phyloP scores from a whole-genome alignment of 495 filamentous ascomycete species.

The Penicillium tannophilum region DNA sequence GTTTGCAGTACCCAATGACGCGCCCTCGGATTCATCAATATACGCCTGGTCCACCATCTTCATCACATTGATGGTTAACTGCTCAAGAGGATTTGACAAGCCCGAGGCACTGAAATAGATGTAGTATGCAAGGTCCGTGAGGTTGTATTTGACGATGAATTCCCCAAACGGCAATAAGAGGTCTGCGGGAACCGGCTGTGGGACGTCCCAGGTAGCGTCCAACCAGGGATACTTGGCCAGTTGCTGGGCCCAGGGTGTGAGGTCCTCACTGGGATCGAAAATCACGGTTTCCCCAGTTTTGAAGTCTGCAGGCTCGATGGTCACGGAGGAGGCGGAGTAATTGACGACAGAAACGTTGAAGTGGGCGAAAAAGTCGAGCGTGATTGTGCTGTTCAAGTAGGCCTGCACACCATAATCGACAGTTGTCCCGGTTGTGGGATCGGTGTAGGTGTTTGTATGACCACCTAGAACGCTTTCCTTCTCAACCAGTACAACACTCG shows the following conservation, averaged over 20 bases:
- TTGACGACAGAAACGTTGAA: too few relatives aligned
- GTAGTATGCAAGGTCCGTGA: conserved; percentile 4
- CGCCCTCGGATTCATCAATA: conserved; percentile 5
- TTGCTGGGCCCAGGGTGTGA: conserved; percentile 3
- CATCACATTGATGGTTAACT: conserved; percentile 15
- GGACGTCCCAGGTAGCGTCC: conserved; percentile 9
- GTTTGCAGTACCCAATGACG: conserved; percentile 14
- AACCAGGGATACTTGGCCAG: conserved; percentile 10
- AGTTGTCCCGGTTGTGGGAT: conserved; percentile 40
- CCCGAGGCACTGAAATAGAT: conserved; percentile 10
- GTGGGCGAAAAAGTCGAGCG: conserved; percentile 34
- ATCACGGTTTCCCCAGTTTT: conserved; percentile 8
- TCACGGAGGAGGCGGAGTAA: conserved; percentile 23
- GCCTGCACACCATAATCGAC: conserved; percentile 43
- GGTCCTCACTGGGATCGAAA: neutral
- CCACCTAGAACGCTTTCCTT: conserved; percentile 37
- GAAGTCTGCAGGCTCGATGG: conserved; percentile 15
- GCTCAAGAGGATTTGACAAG: conserved; percentile 7
- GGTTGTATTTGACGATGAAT: conserved; percentile 8
- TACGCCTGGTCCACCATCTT: conserved; percentile 14
- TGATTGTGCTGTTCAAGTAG: conserved; percentile 39
- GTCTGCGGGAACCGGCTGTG: conserved; percentile 13
- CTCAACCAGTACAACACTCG: neutral
- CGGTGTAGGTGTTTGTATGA: conserved; percentile 40
- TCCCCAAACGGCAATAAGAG: conserved; percentile 10